Conservation (phyloP, 148 eudicot genomes). For the Heliamphora exappendiculata region DNA sequence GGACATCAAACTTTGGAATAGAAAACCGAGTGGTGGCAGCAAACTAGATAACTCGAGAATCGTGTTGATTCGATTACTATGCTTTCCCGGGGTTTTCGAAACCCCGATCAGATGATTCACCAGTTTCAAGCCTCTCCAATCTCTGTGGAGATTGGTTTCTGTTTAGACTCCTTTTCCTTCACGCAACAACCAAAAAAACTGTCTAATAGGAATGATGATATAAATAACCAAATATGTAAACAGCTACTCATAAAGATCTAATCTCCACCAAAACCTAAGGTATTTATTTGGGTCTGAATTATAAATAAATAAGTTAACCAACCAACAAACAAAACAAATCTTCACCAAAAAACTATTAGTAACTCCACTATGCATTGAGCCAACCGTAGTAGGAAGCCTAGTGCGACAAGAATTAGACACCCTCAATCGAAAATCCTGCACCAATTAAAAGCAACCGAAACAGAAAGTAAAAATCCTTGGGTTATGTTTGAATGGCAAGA, state of each 20-base stretch:
- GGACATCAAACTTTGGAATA: no score
- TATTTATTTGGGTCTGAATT: neutral
- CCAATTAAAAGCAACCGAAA: neutral
- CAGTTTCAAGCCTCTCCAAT: no score
- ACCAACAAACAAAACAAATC: neutral
- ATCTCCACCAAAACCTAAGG: neutral
- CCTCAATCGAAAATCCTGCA: neutral
- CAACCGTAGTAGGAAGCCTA: neutral
- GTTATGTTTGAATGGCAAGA: no score
- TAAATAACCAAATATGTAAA: neutral
- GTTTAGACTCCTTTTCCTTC: no score
- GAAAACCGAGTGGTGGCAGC: no score
- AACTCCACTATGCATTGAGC: neutral
- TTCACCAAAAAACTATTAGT: neutral
- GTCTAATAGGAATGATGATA: neutral
- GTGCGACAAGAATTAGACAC: neutral
- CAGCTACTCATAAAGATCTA: neutral
- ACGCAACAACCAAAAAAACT: neutral
- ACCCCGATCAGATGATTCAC: no score
- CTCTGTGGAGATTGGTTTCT: no score
- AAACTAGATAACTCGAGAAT: no score
- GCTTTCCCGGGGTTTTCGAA: no score
- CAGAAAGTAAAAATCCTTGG: neutral
- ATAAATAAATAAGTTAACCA: no score
- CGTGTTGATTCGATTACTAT: no score